Percentiles rank a stretch among this genome's conserved stretches.
These are phyloP conservation scores for Diplocarpon mali DNA, from an alignment of 2,329 filamentous ascomycete genomes.

Conservation along the genomic window DNA sequence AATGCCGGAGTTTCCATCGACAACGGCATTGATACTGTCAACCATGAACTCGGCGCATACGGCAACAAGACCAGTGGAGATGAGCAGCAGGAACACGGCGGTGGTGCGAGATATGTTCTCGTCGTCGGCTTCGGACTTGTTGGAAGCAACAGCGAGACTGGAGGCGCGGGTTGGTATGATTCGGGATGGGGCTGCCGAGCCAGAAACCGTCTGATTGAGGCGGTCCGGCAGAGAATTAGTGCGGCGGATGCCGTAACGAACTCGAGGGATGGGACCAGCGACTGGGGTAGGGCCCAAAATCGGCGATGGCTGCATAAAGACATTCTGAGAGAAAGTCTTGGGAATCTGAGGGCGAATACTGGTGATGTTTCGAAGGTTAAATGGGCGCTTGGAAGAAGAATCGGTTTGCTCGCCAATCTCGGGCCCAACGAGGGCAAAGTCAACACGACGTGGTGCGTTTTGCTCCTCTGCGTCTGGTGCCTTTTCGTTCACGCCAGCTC, in stretches of 20 bases:
- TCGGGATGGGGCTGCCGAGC: conserved; percentile 3
- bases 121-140: conserved; percentile 26
- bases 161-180: conserved; percentile 15
- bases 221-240: conserved; percentile 66
- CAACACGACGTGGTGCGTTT: conserved; percentile 43
- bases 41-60: conserved; percentile 70
- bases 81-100: conserved; percentile 46
- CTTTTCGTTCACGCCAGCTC: conserved; percentile 17
- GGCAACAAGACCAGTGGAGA: conserved; percentile 59
- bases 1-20: conserved; percentile 51
- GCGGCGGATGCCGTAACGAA: conserved; percentile 55
- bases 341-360: conserved; percentile 46
- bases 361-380: conserved; percentile 44
- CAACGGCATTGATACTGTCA: conserved; percentile 62
- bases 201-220: conserved; percentile 34
- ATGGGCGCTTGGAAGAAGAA: conserved; percentile 32
- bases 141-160: conserved; percentile 20
- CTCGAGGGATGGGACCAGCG: conserved; percentile 40
- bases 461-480: conserved; percentile 9
- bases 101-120: conserved; percentile 42
- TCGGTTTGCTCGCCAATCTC: conserved; percentile 20
- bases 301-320: conserved; percentile 44
- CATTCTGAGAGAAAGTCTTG: conserved; percentile 58
- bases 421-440: conserved; percentile 38
- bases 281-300: conserved; percentile 19